Evolutionary conservation across 202 grass and related monocot species (phyloP).

Genomic region (Carex sylvatica): DNA sequence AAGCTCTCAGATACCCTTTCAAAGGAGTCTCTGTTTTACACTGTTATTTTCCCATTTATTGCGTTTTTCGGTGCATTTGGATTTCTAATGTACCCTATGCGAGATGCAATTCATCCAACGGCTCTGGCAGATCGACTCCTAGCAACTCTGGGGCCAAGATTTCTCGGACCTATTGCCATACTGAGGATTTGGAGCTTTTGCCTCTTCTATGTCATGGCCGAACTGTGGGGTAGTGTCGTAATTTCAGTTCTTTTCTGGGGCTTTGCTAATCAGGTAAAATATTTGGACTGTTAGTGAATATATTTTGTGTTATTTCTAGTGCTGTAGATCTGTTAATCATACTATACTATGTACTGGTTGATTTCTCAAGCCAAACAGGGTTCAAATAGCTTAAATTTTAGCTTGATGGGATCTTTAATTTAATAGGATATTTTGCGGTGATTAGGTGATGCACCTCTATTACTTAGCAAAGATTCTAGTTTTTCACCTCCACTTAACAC

Average conservation of each 20-base stretch:
- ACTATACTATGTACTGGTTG: not conserved
- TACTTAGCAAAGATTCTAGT: not conserved
- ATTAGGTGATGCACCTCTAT: not conserved
- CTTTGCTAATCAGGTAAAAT: slow-evolving; percentile 84
- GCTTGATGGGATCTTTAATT: not conserved
- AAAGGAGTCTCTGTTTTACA: slow-evolving; percentile 94
- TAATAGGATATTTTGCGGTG: not conserved
- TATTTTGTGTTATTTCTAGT: not conserved
- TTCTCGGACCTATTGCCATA: slow-evolving; percentile 81
- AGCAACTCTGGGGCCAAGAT: slow-evolving; percentile 62
- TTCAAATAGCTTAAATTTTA: not conserved
- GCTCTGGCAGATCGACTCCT: slow-evolving; percentile 68
- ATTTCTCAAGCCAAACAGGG: not conserved
- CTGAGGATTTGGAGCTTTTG: slow-evolving; percentile 95
- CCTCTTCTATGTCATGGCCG: slow-evolving; percentile 94
- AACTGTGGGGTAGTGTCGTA: slow-evolving; percentile 95
- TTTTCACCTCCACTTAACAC: not conserved
- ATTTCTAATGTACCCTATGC: slow-evolving; percentile 79
- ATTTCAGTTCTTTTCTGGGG: slow-evolving; percentile 97
- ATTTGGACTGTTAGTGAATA: not conserved
- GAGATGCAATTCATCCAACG: slow-evolving; percentile 79
- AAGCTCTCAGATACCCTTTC: slow-evolving; percentile 82
- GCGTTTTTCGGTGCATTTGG: slow-evolving; percentile 83
- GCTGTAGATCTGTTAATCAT: not conserved
- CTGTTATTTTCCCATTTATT: slow-evolving; percentile 87